Base-by-base conservation (phyloP, 495 filamentous ascomycete species). In the Podospora conica region DNA sequence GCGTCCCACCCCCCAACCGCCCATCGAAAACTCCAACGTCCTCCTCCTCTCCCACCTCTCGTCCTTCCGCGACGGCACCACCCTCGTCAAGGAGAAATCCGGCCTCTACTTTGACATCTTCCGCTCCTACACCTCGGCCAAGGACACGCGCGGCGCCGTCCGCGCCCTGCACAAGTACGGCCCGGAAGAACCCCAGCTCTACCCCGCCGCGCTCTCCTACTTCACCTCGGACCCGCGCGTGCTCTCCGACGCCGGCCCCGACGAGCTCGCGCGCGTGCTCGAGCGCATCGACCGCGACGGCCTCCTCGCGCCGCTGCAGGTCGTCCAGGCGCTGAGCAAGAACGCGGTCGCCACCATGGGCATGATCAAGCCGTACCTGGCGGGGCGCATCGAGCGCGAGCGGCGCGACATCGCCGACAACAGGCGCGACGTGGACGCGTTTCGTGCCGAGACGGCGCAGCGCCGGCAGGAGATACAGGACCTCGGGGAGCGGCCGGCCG, bases 71-170 rank as follows among this genome's bases (percentile, higher is more conserved):
- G 93, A 93, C 74, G 95, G 95, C 24, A 96, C 92, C 3, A 93
- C 89, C 10, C 85, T 98, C 0, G 93, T 98, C 61, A 90, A 93
- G 59, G 95, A 98, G 73, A 90, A 97, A 73, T 90, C 96, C 73
- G 94, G 95, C 23, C 82, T 97, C 9, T 86, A 89, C 15, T 93
- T 94, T 55, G 96, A 98, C 75, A 97, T 98, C 65, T 98, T 98
- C 80, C 88, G 95, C 23, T 97, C 95, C 0, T 97, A 96, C 75
- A 97, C 94, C 6, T 88, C 92, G 0, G 93, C 93, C 22, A 92
- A 93, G 28, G 95, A 98, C 71, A 98, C 95, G 1, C 82, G 84
- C 9, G 95, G 95, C 48, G 93, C 94, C 9, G 91, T 98, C 70
- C 88, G 88, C 71, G 95, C 96, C 0, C 80, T 98, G 55, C 85